Conservation (phyloP, 2,329 filamentous ascomycete species). For the Fusarium scirpi region DNA sequence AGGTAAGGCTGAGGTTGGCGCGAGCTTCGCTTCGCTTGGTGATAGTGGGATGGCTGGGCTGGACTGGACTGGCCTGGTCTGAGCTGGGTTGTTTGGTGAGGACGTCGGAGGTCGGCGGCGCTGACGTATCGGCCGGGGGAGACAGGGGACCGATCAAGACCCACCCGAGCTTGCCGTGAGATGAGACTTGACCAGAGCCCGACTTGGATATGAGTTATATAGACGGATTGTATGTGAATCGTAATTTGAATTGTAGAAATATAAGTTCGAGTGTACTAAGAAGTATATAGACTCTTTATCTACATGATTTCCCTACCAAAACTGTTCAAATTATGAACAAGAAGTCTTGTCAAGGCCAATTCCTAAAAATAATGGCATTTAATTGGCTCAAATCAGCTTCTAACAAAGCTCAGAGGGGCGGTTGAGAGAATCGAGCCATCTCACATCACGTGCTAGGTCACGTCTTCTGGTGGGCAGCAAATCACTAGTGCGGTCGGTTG, state of each 20-base stretch:
- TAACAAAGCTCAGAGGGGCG: background rate
- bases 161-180: constrained; percentile 42
- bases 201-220: background rate
- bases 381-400: constrained; percentile 12
- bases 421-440: background rate
- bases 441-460: constrained; percentile 40
- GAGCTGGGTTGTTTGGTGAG: constrained; percentile 28
- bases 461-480: constrained; percentile 31
- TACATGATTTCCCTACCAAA: background rate
- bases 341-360: background rate
- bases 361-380: background rate
- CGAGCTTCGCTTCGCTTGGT: constrained; percentile 16
- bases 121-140: constrained; percentile 52
- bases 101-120: constrained; percentile 42
- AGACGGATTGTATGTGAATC: background rate
- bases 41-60: constrained; percentile 39
- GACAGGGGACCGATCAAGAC: constrained; percentile 41
- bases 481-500: constrained; percentile 34
- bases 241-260: background rate
- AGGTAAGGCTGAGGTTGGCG: constrained; percentile 36
- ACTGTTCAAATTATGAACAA: background rate
- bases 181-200: background rate
- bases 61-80: background rate
- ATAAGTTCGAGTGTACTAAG: too few relatives aligned
- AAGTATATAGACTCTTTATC: background rate